Base-by-base conservation (phyloP, 345 rosid species). In the Schrenkiella parvula region DNA sequence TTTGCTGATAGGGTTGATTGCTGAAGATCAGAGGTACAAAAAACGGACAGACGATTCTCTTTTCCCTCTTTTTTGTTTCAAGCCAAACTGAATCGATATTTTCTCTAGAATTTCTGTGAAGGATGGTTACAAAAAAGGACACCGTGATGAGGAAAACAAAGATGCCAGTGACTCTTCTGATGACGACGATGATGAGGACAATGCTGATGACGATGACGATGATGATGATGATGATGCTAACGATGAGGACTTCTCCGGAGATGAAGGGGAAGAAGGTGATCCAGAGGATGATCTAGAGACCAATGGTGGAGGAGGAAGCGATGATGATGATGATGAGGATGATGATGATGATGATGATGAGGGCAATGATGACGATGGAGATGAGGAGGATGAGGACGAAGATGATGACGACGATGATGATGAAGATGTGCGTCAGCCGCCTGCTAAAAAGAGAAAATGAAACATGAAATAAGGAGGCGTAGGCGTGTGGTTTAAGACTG, bases 391-490 rank as follows among this genome's bases (percentile, higher is more conserved):
- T 0, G 86, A 83, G 0, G 91, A 84, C 2, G 88, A 83, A 0
- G 88, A 82, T 13, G 90, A 84, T 1, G 87, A 84, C 1, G 85
- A 83, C 22, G 75, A 75, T 32, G 80, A 76, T 0, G 75, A 76
- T 11, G 80, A 76, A 0, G 75, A 76, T 64, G 76, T 61, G 78
- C 85, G 78, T 8, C 83, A 85, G 78, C 90, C 90, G 4, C 87
- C 92, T 8, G 10, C 88, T 46, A 88, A 85, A 81, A 85, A 82
- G 79, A 85, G 87, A 71, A 88, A 86, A 78, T 85, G 80, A 87
- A 46, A 6, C 13, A 8, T 53, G 63, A 37, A 64, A 21, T 25
- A 14, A 29, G 25, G 25, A 7, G 32, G 6, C n/a, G n/a, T n/a
- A n/a, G 12, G 59, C 15, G 1, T 18, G 29, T 52, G 18, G 56